phyloP scores from a whole-genome alignment of 305 asterid species.

The Coffea humblotiana region DNA sequence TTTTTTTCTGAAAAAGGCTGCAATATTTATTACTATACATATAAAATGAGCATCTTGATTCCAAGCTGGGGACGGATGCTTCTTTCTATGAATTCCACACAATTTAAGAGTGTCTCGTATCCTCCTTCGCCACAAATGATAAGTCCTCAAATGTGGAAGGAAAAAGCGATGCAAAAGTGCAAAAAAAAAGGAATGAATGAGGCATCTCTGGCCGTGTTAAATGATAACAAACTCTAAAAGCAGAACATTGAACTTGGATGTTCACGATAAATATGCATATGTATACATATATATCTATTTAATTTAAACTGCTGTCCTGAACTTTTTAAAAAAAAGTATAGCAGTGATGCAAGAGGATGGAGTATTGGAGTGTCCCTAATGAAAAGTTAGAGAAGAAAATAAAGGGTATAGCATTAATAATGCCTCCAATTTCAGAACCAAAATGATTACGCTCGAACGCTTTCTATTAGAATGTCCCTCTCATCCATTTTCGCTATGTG shows the following conservation, averaged over 20 bases:
- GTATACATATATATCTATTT: background rate
- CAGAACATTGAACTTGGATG: background rate
- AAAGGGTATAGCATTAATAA: conserved; percentile 23
- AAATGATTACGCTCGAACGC: conserved; percentile 25
- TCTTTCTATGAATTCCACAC: background rate
- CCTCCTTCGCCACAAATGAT: conserved; percentile 6
- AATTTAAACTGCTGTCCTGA: background rate
- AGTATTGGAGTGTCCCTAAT: background rate
- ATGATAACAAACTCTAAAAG: background rate
- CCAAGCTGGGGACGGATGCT: conserved; percentile 3
- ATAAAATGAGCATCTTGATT: conserved; percentile 31
- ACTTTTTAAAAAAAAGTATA: background rate
- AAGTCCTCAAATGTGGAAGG: background rate
- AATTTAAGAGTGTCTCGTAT: conserved; percentile 11
- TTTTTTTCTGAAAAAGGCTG: background rate
- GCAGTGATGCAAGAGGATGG: background rate
- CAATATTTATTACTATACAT: background rate
- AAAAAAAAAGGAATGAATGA: background rate
- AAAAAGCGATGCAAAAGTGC: background rate
- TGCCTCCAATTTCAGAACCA: conserved; percentile 28
- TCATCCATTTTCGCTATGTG: background rate
- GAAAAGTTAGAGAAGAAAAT: background rate
- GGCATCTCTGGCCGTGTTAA: conserved; percentile 3
- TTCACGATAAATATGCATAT: background rate
- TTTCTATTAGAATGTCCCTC: conserved; percentile 19